Percentiles rank a stretch among this genome's conserved stretches.
Conservation (phyloP, 2,329 filamentous ascomycete genomes). For the Pezicula rhizophila region DNA sequence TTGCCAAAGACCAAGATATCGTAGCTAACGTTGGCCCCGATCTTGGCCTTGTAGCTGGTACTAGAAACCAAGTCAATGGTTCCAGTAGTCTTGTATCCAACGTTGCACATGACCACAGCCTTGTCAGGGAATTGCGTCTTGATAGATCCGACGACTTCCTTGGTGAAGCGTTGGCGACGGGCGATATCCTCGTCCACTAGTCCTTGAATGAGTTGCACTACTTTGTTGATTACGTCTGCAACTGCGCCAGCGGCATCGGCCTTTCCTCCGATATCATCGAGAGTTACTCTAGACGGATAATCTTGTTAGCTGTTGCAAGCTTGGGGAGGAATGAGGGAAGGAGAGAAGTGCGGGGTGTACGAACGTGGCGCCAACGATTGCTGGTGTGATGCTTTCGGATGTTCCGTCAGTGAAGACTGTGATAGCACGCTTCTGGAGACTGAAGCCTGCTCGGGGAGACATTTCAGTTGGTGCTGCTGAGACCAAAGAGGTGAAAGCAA, state of each 20-base stretch:
- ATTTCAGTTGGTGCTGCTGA: not conserved
- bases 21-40: constrained; percentile 10
- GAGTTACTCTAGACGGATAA: not conserved
- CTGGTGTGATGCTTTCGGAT: constrained; percentile 3
- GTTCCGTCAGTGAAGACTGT: constrained; percentile 7
- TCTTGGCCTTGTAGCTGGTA: constrained; percentile 14
- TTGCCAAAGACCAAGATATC: constrained; percentile 11
- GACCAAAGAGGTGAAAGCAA: not conserved
- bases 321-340: not conserved
- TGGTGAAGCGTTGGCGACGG: constrained; percentile 13
- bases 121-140: constrained; percentile 6
- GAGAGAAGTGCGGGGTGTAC: not conserved
- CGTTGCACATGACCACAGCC: constrained; percentile 12
- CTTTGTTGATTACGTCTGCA: constrained; percentile 9
- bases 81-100: constrained; percentile 8
- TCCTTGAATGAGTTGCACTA: constrained; percentile 8
- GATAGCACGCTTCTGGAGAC: constrained; percentile 3
- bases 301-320: too few relatives aligned
- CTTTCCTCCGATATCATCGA: constrained; percentile 4
- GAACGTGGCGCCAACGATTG: not conserved
- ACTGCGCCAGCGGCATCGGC: constrained; percentile 7
- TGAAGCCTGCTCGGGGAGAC: not conserved
- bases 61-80: constrained; percentile 2
- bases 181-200: constrained; percentile 10
- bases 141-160: constrained; percentile 9